These are phyloP conservation scores for Geotrichum carabidarum DNA, from an alignment of 1,139 yeast species.

Conservation along the genomic window DNA sequence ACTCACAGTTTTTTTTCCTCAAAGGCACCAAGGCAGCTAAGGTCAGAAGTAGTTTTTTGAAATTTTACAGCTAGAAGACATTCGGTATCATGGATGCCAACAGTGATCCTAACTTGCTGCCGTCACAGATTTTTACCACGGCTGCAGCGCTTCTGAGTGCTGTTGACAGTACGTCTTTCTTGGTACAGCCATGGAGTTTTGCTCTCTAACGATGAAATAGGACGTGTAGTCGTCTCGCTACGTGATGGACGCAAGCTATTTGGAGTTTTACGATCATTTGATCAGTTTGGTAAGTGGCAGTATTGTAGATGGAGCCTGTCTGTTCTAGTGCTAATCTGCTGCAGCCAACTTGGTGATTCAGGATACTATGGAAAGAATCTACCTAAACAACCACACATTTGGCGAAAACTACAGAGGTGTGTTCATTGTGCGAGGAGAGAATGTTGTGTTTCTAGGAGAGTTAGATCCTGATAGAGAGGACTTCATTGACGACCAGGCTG, in stretches of 20 bases:
- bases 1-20: neutral
- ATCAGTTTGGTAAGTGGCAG: conserved; percentile 57
- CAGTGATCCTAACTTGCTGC: conserved; percentile 30
- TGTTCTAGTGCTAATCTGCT: neutral
- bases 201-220: conserved; percentile 25
- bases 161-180: conserved; percentile 61
- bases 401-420: conserved; percentile 78
- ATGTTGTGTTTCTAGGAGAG: conserved; percentile 93
- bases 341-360: conserved; percentile 82
- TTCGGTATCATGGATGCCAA: conserved; percentile 7
- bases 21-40: neutral
- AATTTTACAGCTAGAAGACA: neutral
- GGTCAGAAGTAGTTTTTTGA: neutral
- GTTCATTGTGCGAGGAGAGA: conserved; percentile 91
- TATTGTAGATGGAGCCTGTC: neutral
- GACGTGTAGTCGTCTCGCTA: conserved; percentile 71
- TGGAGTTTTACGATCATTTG: conserved; percentile 92
- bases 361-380: conserved; percentile 83
- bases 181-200: neutral
- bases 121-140: conserved; percentile 80
- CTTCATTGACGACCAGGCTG: conserved; percentile 26
- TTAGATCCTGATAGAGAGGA: conserved; percentile 86
- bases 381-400: conserved; percentile 52
- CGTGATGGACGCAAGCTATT: conserved; percentile 87
- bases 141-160: conserved; percentile 95